Conservation (phyloP, 208 protist species). For the Acanthamoeba triangularis region DNA sequence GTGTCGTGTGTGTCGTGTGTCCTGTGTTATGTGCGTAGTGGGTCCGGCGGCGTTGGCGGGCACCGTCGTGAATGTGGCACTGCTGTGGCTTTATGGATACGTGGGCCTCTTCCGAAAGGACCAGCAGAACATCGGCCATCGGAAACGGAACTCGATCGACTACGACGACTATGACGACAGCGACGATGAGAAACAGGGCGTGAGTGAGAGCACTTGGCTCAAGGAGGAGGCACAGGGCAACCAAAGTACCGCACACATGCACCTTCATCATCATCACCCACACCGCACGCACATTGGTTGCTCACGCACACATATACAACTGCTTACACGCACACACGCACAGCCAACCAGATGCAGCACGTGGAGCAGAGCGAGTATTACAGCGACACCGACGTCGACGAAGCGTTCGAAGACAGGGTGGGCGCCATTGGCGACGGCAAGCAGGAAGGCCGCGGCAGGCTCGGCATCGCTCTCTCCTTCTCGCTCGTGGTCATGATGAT, state of each 20-base stretch:
- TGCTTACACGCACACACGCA: not conserved
- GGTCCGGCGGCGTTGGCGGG: constrained; percentile 6
- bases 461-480: constrained; percentile 1
- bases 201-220: constrained; percentile 21
- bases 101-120: constrained; percentile 27
- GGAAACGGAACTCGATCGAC: constrained; percentile 14
- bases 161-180: constrained; percentile 45
- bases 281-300: not conserved
- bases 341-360: not conserved
- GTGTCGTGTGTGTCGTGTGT: no score
- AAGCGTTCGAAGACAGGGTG: constrained; percentile 18
- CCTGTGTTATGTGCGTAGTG: not conserved
- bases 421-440: not conserved
- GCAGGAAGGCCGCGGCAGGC: not conserved
- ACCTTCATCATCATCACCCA: not conserved
- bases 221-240: not conserved
- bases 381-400: constrained; percentile 14
- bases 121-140: not conserved
- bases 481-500: constrained; percentile 10
- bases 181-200: not conserved
- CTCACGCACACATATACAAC: not conserved
- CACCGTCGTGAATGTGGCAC: not conserved
- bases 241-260: not conserved
- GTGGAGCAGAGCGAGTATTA: not conserved
- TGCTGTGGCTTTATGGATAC: constrained; percentile 37